phyloP scores from a whole-genome alignment of 257 asterid genomes.

The Scutellaria baicalensis region DNA sequence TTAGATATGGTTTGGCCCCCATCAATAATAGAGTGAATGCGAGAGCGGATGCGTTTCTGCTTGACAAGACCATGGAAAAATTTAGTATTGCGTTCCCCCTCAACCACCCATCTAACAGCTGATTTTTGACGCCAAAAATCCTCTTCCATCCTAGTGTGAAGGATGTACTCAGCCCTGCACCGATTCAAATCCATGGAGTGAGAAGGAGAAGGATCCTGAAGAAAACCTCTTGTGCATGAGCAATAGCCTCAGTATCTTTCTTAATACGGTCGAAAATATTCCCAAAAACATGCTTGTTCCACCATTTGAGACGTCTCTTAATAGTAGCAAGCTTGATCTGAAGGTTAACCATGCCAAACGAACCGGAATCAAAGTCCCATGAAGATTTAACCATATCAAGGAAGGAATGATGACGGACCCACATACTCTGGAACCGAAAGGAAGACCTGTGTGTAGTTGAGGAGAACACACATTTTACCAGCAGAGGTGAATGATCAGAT shows the following conservation, averaged over 20 bases:
- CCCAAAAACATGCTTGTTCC: not conserved
- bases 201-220: not conserved
- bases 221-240: not conserved
- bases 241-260: not conserved
- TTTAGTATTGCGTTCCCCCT: not conserved
- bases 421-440: not conserved
- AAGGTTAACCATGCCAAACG: not conserved
- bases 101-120: not conserved
- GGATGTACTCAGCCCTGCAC: not conserved
- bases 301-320: not conserved
- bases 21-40: not conserved
- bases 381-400: not conserved
- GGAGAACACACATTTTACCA: not conserved
- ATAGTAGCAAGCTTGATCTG: not conserved
- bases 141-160: not conserved
- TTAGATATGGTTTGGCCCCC: not conserved
- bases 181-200: not conserved
- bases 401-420: not conserved
- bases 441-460: not conserved
- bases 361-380: not conserved
- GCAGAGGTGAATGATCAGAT: not conserved
- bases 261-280: not conserved
- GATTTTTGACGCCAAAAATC: not conserved
- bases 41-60: not conserved
- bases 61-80: not conserved